Conservation (phyloP, 352 stramenopile genomes). For the Phytopythium montanum region DNA sequence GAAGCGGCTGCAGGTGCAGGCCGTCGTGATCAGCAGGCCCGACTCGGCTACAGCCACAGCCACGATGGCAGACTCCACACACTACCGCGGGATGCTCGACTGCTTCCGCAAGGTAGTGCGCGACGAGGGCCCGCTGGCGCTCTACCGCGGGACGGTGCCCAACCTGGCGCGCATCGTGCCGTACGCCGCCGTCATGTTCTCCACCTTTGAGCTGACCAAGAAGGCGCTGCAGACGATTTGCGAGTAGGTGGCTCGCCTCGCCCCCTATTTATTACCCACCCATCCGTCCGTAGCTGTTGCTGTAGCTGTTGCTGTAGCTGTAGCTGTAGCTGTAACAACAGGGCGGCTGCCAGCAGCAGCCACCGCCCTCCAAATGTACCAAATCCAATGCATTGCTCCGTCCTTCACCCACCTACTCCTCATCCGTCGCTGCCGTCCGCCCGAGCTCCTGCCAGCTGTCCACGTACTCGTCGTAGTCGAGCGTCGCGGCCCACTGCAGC, state of each 20-base stretch:
- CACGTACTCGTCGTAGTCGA: conserved; percentile 79
- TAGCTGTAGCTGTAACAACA: not conserved
- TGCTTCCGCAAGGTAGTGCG: conserved; percentile 70
- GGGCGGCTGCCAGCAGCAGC: not conserved
- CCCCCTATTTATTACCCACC: conserved; percentile 11
- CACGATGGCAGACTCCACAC: conserved; percentile 15
- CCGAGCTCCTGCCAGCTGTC: conserved; percentile 60
- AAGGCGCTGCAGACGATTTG: conserved; percentile 43
- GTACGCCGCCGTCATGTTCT: conserved; percentile 83
- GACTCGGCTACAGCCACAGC: conserved; percentile 11
- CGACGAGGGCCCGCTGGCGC: conserved; percentile 58
- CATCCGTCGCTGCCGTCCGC: conserved; percentile 44
- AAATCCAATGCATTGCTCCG: not conserved
- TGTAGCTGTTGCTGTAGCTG: not conserved
- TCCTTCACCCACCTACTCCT: not conserved
- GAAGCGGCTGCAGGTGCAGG: conserved; percentile 71
- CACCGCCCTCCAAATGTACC: not conserved
- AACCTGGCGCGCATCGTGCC: conserved; percentile 79
- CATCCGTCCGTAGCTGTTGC: not conserved
- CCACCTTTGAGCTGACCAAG: conserved; percentile 79
- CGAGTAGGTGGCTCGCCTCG: not conserved
- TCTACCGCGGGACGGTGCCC: conserved; percentile 76
- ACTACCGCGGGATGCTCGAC: conserved; percentile 73
- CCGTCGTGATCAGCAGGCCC: conserved; percentile 11
- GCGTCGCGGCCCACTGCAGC: conserved; percentile 6